Percentiles rank a stretch among this genome's conserved stretches.
Evolutionary conservation across 805 yeast species (phyloP).

Genomic region (Saccharomycopsis olivae): DNA sequence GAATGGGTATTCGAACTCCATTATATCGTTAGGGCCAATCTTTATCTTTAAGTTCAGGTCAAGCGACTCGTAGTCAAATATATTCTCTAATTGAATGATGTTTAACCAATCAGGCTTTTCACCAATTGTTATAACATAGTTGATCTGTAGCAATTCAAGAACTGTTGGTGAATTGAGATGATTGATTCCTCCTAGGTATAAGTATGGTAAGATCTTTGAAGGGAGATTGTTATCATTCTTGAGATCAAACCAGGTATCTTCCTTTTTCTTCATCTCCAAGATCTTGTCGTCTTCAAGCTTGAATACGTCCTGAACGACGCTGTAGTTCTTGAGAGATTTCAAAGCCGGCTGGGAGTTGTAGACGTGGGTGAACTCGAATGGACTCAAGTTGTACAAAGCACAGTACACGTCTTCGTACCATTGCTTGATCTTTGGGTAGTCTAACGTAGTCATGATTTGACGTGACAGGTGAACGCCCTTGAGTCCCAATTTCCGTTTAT

Average conservation of each 20-base stretch:
- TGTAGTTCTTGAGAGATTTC: slow-evolving; percentile 1
- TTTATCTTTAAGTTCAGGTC: slow-evolving; percentile 6
- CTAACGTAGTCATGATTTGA: slow-evolving; percentile 3
- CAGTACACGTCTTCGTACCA: slow-evolving; percentile 16
- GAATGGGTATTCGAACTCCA: slow-evolving; percentile 17
- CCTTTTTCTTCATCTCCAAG: slow-evolving; percentile 24
- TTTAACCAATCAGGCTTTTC: slow-evolving; percentile 62
- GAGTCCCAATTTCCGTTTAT: neutral
- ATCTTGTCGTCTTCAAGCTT: slow-evolving; percentile 26
- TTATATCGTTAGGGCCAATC: slow-evolving; percentile 12
- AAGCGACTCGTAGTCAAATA: slow-evolving; percentile 11
- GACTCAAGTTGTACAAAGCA: slow-evolving; percentile 7
- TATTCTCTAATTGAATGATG: slow-evolving; percentile 4
- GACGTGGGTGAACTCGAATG: slow-evolving; percentile 11
- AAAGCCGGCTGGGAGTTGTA: slow-evolving; percentile 4
- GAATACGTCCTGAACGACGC: slow-evolving; percentile 8
- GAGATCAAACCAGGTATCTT: slow-evolving; percentile 22
- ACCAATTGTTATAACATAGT: slow-evolving; percentile 77
- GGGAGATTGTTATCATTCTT: slow-evolving; percentile 60
- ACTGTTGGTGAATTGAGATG: slow-evolving; percentile 72
- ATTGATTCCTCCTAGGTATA: slow-evolving; percentile 74
- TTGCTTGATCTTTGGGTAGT: slow-evolving; percentile 4
- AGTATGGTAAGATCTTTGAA: slow-evolving; percentile 69
- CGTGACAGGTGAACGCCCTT: neutral
- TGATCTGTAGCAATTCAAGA: slow-evolving; percentile 55